phyloP scores from a whole-genome alignment of 805 yeast genomes.

The Blastobotrys peoriensis region DNA sequence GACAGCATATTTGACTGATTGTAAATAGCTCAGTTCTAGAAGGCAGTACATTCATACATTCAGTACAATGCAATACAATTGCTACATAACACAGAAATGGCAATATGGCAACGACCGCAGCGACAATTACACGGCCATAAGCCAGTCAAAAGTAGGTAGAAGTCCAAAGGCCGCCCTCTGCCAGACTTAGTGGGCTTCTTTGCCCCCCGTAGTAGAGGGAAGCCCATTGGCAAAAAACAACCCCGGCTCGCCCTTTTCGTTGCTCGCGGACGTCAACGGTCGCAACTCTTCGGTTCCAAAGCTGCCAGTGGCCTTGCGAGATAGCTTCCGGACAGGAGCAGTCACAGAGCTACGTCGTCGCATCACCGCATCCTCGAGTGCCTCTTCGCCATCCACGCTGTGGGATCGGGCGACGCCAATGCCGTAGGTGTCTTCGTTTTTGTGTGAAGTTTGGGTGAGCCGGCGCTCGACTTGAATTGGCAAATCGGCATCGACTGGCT shows the following conservation, averaged over 20 bases:
- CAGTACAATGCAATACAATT: constrained; percentile 1
- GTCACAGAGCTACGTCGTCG: constrained; percentile 26
- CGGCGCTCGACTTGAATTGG: constrained; percentile 30
- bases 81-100: not conserved
- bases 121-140: no score
- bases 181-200: no score
- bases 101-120: not conserved
- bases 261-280: constrained; percentile 23
- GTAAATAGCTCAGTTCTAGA: no score
- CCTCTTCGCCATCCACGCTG: constrained; percentile 21
- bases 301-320: constrained; percentile 32
- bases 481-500: constrained; percentile 25
- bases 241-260: constrained; percentile 8
- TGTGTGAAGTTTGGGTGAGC: constrained; percentile 29
- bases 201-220: constrained; percentile 30
- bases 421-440: constrained; percentile 27
- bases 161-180: no score
- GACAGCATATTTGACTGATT: constrained; percentile 18
- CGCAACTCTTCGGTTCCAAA: constrained; percentile 26
- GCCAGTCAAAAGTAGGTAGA: no score
- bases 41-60: constrained; percentile 1
- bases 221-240: constrained; percentile 31
- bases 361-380: constrained; percentile 18
- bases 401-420: constrained; percentile 30
- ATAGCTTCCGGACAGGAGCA: constrained; percentile 13